Conservation (phyloP, 495 filamentous ascomycete species). For the Penicillium odoratum region DNA sequence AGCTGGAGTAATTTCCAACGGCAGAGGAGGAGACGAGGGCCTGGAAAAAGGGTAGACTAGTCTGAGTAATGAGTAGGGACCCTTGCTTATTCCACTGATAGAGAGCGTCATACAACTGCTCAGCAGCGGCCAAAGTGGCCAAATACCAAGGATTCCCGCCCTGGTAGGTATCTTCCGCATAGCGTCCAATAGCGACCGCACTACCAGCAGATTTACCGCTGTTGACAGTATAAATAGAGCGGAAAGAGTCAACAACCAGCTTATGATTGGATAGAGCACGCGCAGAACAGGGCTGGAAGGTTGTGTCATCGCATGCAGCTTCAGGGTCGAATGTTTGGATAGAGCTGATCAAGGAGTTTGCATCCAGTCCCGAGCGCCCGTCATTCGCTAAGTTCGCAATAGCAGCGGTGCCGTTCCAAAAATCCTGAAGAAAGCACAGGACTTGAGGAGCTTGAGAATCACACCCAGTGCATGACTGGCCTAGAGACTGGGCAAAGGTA, state of each 20-base stretch:
- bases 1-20: constrained; percentile 36
- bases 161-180: constrained; percentile 68
- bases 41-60: constrained; percentile 42
- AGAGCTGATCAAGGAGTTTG: constrained; percentile 46
- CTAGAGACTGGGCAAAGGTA: constrained; percentile 52
- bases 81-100: constrained; percentile 52
- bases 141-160: constrained; percentile 61
- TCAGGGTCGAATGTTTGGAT: constrained; percentile 49
- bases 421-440: constrained; percentile 48
- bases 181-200: constrained; percentile 65
- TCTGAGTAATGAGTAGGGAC: constrained; percentile 42
- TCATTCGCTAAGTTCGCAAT: constrained; percentile 43
- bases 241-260: constrained; percentile 50
- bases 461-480: constrained; percentile 42
- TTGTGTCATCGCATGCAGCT: constrained; percentile 48
- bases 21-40: constrained; percentile 41
- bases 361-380: constrained; percentile 47
- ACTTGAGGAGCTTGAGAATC: constrained; percentile 50
- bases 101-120: constrained; percentile 43
- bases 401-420: constrained; percentile 48
- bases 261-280: constrained; percentile 53
- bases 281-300: constrained; percentile 52
- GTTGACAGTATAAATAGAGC: constrained; percentile 47
- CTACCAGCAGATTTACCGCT: constrained; percentile 39
- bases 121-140: constrained; percentile 39